Base-by-base conservation (phyloP, 2,329 filamentous ascomycete species). In the Arthrobotrys sphaeroides region DNA sequence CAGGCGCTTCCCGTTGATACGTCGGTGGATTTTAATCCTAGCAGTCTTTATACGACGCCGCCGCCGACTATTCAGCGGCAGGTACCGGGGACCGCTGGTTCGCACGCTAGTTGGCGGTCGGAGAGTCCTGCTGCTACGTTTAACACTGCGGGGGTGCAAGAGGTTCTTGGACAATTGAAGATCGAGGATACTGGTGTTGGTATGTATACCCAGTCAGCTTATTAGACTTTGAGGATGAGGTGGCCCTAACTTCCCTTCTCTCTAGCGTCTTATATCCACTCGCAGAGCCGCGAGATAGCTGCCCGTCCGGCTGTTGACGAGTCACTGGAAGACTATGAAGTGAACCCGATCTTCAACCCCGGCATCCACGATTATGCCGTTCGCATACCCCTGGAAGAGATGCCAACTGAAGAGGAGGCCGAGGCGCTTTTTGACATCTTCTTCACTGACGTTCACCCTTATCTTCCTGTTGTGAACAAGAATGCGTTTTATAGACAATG, bases 391-490 rank as follows among this genome's bases (percentile, higher is more conserved):
- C 92, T 91, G 0, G 93, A 96, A 80, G 87, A 98, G 80, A 97
- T 98, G 93, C 94, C 94, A 0, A 88, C 90, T 28, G 93, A 97
- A 31, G 90, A 92, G 47, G 92, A 92, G 36, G 90, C 90, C 3
- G 84, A 93, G 80, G 88, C 91, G 36, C 96, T 95, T 81, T 96
- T 98, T 81, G 89, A 95, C 40, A 90, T 96, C 45, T 98, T 93
- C 82, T 98, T 98, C 82, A 85, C 87, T 33, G 90, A 97, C 78
- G 91, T 97, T 31, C 95, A 98, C 80, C 94, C 94, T 0, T 98
- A 97, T 79, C 90, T 96, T 1, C 94, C 94, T 0, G 93, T 98
- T 2, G 84, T 98, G 62, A 94, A 95, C 83, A 91, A 92, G 80
- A 84, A 87, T 1, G 86, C 90, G 40, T 91, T 98, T 79, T 96